Percentiles rank a stretch among this genome's conserved stretches.
These are phyloP conservation scores for Logfia minima DNA, from an alignment of 129 eudicot genomes.

Conservation along the genomic window DNA sequence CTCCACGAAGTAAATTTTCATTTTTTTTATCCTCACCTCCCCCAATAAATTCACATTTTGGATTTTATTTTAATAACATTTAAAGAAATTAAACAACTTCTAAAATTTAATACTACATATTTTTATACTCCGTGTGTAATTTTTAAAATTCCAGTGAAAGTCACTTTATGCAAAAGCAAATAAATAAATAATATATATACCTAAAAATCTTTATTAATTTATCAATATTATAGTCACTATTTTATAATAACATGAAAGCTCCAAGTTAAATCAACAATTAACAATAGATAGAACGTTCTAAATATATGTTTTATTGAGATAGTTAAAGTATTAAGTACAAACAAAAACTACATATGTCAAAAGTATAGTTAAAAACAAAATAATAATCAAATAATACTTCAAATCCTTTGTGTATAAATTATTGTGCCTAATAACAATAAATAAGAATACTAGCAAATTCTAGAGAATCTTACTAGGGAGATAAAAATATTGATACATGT, in stretches of 20 bases:
- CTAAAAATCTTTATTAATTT: neutral
- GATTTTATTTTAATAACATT: neutral
- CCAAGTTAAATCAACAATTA: neutral
- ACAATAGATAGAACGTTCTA: neutral
- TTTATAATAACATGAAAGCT: neutral
- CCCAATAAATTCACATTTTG: slow-evolving; percentile 21
- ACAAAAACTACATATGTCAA: neutral
- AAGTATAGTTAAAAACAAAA: neutral
- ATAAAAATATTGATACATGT: neutral
- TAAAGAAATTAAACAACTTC: neutral
- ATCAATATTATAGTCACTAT: no score
- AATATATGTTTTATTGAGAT: no score
- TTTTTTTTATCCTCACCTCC: slow-evolving; percentile 14
- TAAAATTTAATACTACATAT: no score
- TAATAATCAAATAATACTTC: neutral
- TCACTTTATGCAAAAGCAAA: neutral
- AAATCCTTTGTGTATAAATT: neutral
- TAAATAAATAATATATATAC: no score
- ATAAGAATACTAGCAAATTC: neutral
- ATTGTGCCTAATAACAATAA: neutral
- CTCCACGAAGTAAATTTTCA: slow-evolving; percentile 14
- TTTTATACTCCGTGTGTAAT: neutral
- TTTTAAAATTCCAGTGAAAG: neutral
- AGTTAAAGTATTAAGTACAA: neutral
- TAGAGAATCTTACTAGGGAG: neutral